These are phyloP conservation scores for Odonthalia washingtoniensis DNA, from an alignment of 31 red algal species.

Conservation along the genomic window DNA sequence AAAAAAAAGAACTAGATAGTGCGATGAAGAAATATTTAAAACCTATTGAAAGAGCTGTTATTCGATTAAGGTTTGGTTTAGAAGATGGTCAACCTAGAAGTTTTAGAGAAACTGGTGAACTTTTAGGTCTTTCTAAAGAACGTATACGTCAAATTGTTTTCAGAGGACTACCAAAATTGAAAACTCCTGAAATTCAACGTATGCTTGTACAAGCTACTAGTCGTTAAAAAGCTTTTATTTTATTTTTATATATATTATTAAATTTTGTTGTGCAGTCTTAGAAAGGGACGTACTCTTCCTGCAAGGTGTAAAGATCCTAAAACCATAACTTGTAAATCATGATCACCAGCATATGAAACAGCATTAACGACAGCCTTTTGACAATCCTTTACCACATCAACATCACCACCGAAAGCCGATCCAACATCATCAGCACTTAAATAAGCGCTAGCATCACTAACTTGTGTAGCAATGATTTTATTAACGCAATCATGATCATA, in stretches of 20 bases:
- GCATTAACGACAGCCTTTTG: conserved; percentile 52
- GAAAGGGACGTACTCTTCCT: conserved; percentile 58
- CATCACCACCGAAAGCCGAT: neutral
- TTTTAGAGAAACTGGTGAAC: conserved; percentile 64
- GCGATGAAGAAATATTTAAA: conserved; percentile 62
- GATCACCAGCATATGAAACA: conserved; percentile 22
- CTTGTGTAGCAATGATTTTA: conserved; percentile 66
- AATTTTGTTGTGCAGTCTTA: neutral
- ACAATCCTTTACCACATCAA: neutral
- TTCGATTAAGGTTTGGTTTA: conserved; percentile 88
- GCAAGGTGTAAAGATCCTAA: conserved; percentile 93
- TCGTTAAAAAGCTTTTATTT: conserved; percentile 41
- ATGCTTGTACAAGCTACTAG: conserved; percentile 58
- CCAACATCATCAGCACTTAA: conserved; percentile 44
- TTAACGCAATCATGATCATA: neutral
- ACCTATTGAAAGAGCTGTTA: conserved; percentile 75
- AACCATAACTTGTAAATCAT: conserved; percentile 36
- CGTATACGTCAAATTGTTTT: conserved; percentile 79
- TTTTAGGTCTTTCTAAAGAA: conserved; percentile 76
- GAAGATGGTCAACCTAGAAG: conserved; percentile 80
- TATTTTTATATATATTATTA: neutral
- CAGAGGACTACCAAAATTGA: conserved; percentile 71
- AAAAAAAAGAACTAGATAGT: conserved; percentile 74
- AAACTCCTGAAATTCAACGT: conserved; percentile 69
- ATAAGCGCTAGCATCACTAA: conserved; percentile 42